Evolutionary conservation across 2,329 filamentous ascomycete species (phyloP), one percentile per base, ranked within the genome.

Genomic region (Monilinia fructicola): DNA sequence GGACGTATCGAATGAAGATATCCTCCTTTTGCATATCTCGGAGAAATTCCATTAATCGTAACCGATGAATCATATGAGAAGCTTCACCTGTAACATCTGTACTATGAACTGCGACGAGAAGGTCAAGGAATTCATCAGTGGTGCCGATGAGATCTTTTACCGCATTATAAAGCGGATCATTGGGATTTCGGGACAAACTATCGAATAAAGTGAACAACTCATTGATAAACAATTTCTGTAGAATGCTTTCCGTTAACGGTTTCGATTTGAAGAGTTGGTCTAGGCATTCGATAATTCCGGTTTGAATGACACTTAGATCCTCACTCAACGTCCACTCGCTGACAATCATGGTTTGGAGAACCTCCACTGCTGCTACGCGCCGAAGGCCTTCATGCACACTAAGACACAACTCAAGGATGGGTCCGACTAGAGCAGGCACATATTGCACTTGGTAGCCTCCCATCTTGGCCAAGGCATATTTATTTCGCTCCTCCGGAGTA

Each of bases 391-490:
- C 92, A 72, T 99, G 95, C 4, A 98, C 93, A 75, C 94, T 98
- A 66, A 99, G 83, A 76, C 95, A 99, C 12, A 99, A 84, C 78
- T 96, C 92, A 31, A 98, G 91, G 61, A 98, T 95, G 0, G 93
- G 93, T 0, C 90, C 90, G 10, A 99, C 93, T 7, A 99, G 84
- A 16, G 90, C 89, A 7, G 96, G 95, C 40, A 99, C 95, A 77
- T 98, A 99, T 79, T 98, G 95, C 26, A 99, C 95, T 78, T 99
- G 95, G 75, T 97, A 99, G 1, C 95, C 95, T 67, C 95, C 96
- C 83, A 98, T 90, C 77, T 90, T 93, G 64, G 86, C 83, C 65
- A 98, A 80, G 0, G 90, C 90, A 74, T 93, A 98, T 35, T 89
- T 85, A 66, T 84, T 82, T 70, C 86, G 85, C 76, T 97, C 93